Conservation (phyloP, 1,139 yeast genomes). For the Lodderomyces margitis region DNA sequence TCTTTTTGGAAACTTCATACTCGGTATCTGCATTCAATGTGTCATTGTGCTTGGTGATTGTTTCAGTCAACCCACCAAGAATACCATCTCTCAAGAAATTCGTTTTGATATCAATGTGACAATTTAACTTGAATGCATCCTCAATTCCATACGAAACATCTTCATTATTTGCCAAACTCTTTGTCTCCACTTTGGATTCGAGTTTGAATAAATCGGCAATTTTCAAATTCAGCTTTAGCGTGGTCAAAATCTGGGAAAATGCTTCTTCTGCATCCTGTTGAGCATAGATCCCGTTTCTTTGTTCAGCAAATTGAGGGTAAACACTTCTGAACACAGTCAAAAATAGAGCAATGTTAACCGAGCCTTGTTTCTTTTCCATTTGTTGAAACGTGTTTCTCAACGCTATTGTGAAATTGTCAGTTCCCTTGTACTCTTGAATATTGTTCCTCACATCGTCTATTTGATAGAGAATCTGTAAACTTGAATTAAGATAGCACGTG, state of each 20-base stretch:
- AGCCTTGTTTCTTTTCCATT: constrained; percentile 47
- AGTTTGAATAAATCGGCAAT: constrained; percentile 63
- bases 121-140: constrained; percentile 71
- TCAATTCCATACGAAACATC: constrained; percentile 44
- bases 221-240: constrained; percentile 49
- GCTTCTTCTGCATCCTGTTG: constrained; percentile 99
- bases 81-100: constrained; percentile 90
- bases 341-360: constrained; percentile 61
- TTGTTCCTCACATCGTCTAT: constrained; percentile 56
- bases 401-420: constrained; percentile 17
- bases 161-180: constrained; percentile 51
- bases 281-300: constrained; percentile 69
- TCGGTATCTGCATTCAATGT: constrained; percentile 65
- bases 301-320: constrained; percentile 89
- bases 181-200: constrained; percentile 59
- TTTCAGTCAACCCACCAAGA: constrained; percentile 69
- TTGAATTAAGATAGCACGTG: constrained; percentile 90
- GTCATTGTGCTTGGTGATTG: constrained; percentile 75
- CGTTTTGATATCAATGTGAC: constrained; percentile 84
- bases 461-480: constrained; percentile 75
- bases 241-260: constrained; percentile 70
- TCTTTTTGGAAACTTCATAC: constrained; percentile 65
- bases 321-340: constrained; percentile 59
- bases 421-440: constrained; percentile 20
- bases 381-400: constrained; percentile 45